Evolutionary conservation across 1,284 basidiomycete species (phyloP).

Genomic region (Leccinum ponderosum): DNA sequence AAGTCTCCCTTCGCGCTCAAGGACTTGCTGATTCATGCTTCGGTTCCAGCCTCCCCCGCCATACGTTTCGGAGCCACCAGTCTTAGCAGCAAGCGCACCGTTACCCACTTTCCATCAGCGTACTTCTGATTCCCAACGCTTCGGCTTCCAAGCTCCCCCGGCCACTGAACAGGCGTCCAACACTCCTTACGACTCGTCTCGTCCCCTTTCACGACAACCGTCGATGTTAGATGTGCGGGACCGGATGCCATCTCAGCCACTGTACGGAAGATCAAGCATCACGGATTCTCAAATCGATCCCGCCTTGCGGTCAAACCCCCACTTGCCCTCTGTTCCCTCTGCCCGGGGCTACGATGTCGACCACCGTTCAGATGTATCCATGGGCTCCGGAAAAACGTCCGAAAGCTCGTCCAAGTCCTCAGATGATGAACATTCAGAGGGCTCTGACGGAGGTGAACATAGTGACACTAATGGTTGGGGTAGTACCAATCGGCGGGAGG

Average conservation of each 20-base stretch:
- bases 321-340: neutral
- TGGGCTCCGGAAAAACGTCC: too few relatives aligned
- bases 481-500: too few relatives aligned
- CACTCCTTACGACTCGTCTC: neutral
- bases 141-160: neutral
- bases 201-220: neutral
- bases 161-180: neutral
- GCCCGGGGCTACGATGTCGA: neutral
- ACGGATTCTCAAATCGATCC: neutral
- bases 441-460: too few relatives aligned
- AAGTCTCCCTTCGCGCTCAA: neutral
- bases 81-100: neutral
- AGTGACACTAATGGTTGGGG: too few relatives aligned
- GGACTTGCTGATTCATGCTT: neutral
- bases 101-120: neutral
- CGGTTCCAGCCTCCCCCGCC: neutral
- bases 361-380: too few relatives aligned
- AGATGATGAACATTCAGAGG: too few relatives aligned
- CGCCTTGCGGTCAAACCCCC: neutral
- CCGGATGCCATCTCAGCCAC: neutral
- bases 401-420: too few relatives aligned
- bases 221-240: neutral
- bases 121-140: neutral
- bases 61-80: neutral
- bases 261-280: neutral